These are phyloP conservation scores for Psilocybe azurescens DNA, from an alignment of 768 basidiomycete genomes.

Conservation along the genomic window DNA sequence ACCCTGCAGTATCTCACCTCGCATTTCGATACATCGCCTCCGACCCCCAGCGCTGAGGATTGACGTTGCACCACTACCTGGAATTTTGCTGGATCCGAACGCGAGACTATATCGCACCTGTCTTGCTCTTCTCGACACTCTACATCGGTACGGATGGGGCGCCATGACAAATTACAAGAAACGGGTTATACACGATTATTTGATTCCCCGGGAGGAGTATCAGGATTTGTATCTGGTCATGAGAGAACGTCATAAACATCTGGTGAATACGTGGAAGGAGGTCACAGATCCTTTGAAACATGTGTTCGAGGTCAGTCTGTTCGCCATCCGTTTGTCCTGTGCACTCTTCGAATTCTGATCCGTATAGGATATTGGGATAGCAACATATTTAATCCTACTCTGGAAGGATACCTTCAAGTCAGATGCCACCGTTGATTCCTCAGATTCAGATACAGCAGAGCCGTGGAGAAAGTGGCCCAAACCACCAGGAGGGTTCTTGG, in stretches of 20 bases:
- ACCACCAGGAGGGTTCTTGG: conserved; percentile 86
- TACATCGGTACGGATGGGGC: conserved; percentile 92
- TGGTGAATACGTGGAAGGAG: conserved; percentile 79
- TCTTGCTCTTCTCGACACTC: conserved; percentile 77
- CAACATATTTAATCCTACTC: conserved; percentile 88
- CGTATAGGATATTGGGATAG: conserved; percentile 89
- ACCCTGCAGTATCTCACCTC: conserved; percentile 80
- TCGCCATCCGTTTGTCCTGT: neutral
- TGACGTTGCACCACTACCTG: conserved; percentile 59
- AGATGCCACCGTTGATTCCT: conserved; percentile 1
- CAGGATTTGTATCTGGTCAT: conserved; percentile 91
- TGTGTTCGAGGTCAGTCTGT: conserved; percentile 74
- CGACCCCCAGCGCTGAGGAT: conserved; percentile 50
- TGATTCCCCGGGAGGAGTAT: conserved; percentile 78
- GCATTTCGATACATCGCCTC: conserved; percentile 75
- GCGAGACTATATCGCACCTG: conserved; percentile 83
- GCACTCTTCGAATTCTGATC: neutral
- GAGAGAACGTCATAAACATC: conserved; percentile 82
- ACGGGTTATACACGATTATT: conserved; percentile 80
- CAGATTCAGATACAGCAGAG: conserved; percentile 28
- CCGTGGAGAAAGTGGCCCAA: conserved; percentile 80
- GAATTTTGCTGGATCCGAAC: conserved; percentile 51
- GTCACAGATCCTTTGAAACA: conserved; percentile 89
- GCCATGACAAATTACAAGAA: conserved; percentile 83
- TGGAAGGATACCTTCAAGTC: conserved; percentile 78